These are phyloP conservation scores for Chlorella sp. DNA, from an alignment of 139 green algal genomes.

Conservation along the genomic window DNA sequence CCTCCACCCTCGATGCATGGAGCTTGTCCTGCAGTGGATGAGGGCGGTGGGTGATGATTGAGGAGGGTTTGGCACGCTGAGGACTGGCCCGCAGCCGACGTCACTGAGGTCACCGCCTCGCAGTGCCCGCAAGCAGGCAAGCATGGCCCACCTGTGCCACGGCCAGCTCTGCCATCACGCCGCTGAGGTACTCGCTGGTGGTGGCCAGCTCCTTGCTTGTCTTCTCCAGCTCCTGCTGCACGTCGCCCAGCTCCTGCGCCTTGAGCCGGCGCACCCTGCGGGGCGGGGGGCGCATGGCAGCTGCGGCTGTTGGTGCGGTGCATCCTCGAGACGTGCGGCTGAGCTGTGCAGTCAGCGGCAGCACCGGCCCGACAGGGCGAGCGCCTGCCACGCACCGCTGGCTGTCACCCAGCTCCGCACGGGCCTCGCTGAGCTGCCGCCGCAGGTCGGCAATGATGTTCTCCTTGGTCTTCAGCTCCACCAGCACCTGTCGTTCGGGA, in stretches of 20 bases:
- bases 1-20: neutral
- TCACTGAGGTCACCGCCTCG: neutral
- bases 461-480: neutral
- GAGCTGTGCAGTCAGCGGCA: neutral
- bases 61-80: neutral
- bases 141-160: neutral
- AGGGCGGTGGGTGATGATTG: neutral
- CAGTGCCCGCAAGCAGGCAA: neutral
- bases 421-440: neutral
- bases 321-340: no score
- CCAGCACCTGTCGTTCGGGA: neutral
- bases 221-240: neutral
- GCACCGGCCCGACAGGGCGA: neutral
- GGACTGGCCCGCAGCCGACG: neutral
- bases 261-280: slow-evolving; percentile 12
- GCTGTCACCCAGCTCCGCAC: neutral
- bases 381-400: neutral
- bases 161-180: slow-evolving; percentile 26
- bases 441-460: slow-evolving; percentile 7
- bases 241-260: slow-evolving; percentile 6
- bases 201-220: slow-evolving; percentile 16
- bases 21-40: slow-evolving; percentile 11
- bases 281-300: neutral
- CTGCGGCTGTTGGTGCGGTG: neutral
- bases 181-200: slow-evolving; percentile 26